Evolutionary conservation across 768 basidiomycete species (phyloP).

Genomic region (Mycena rosella): DNA sequence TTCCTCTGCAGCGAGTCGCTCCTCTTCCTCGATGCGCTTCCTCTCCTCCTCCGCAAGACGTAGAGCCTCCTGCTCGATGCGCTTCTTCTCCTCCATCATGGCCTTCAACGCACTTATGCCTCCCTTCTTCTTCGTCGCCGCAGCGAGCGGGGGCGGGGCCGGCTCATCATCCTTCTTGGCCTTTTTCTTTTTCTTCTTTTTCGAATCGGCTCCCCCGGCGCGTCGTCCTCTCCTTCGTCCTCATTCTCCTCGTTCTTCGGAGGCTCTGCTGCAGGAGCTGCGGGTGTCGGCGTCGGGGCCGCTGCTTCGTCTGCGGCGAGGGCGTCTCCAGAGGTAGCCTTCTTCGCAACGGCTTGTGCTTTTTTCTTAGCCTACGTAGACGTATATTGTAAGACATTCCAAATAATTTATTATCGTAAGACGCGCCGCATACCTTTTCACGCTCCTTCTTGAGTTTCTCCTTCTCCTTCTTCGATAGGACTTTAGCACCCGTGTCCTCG

Average conservation of each 20-base stretch:
- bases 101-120: constrained; percentile 89
- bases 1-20: constrained; percentile 82
- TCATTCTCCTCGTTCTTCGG: constrained; percentile 62
- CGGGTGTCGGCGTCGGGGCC: constrained; percentile 42
- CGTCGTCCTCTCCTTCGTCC: constrained; percentile 76
- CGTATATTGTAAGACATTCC: constrained; percentile 23
- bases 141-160: constrained; percentile 46
- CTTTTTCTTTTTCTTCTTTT: constrained; percentile 93
- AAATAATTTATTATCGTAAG: constrained; percentile 3
- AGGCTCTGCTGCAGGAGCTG: constrained; percentile 42
- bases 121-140: constrained; percentile 76
- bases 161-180: constrained; percentile 71
- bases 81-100: constrained; percentile 93
- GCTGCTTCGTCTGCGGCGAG: constrained; percentile 42
- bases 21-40: constrained; percentile 90
- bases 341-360: constrained; percentile 92
- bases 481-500: constrained; percentile 69
- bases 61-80: constrained; percentile 86
- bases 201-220: constrained; percentile 66
- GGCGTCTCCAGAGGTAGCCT: constrained; percentile 52
- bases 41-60: constrained; percentile 82
- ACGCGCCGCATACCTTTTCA: constrained; percentile 76
- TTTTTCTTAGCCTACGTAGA: constrained; percentile 88
- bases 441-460: constrained; percentile 97
- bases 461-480: constrained; percentile 96